Conservation (phyloP, 2,329 filamentous ascomycete species). For the Thermoascus crustaceus region DNA sequence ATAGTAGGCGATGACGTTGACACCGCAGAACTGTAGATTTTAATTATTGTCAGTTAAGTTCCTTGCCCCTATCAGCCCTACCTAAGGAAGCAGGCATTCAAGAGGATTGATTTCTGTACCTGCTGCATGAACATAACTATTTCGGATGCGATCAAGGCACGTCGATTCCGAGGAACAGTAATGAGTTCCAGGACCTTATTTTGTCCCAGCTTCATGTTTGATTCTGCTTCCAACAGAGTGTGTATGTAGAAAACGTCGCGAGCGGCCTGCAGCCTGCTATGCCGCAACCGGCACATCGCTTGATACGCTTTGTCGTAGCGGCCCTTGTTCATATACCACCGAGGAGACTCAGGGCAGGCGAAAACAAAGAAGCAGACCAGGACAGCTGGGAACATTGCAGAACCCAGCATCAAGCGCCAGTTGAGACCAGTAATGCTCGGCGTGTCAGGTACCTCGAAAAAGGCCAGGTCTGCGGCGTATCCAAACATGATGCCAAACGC, state of each 20-base stretch:
- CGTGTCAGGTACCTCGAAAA: slow-evolving; percentile 48
- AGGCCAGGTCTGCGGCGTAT: slow-evolving; percentile 53
- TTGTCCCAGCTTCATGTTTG: slow-evolving; percentile 43
- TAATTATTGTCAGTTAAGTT: not conserved
- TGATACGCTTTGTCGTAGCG: slow-evolving; percentile 34
- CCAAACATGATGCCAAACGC: slow-evolving; percentile 47
- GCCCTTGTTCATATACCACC: slow-evolving; percentile 42
- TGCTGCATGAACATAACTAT: slow-evolving; percentile 63
- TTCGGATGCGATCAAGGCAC: slow-evolving; percentile 52
- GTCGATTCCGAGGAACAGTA: slow-evolving; percentile 53
- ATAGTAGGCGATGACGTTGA: slow-evolving; percentile 54
- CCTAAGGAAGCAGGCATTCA: not conserved
- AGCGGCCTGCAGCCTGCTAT: slow-evolving; percentile 37
- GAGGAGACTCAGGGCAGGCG: slow-evolving; percentile 49
- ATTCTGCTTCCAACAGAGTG: slow-evolving; percentile 53
- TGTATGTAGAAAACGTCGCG: slow-evolving; percentile 40
- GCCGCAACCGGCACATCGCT: slow-evolving; percentile 37
- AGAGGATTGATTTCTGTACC: slow-evolving; percentile 19
- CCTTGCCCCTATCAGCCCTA: too few relatives aligned
- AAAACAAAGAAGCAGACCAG: slow-evolving; percentile 53
- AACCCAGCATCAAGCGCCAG: slow-evolving; percentile 64
- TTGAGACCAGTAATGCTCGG: slow-evolving; percentile 49
- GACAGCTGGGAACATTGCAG: slow-evolving; percentile 55
- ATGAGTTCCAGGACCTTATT: slow-evolving; percentile 51
- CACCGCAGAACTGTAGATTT: slow-evolving; percentile 35